phyloP scores from a whole-genome alignment of 306 rosid species.

The Sindora glabra region DNA sequence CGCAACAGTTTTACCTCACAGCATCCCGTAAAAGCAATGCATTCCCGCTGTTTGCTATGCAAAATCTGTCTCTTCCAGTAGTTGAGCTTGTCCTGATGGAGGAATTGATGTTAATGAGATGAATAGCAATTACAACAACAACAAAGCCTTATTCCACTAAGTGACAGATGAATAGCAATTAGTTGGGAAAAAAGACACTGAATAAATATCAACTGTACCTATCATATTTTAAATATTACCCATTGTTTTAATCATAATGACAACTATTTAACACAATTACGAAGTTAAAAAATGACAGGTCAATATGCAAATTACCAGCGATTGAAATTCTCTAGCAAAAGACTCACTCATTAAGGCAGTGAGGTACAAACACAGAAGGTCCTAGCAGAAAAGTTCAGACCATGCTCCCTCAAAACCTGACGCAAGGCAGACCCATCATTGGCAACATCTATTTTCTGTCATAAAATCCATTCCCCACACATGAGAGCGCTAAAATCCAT shows the following conservation, averaged over 20 bases:
- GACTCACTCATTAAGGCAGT: not conserved
- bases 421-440: not conserved
- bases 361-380: not conserved
- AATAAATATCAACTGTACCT: not conserved
- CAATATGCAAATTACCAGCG: not conserved
- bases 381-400: not conserved
- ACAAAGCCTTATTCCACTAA: too few species aligned
- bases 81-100: too few species aligned
- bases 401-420: not conserved
- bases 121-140: too few species aligned
- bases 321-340: not conserved
- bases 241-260: too few species aligned
- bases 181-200: too few species aligned
- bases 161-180: not conserved
- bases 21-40: too few species aligned
- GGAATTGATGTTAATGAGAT: too few species aligned
- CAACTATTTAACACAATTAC: too few species aligned
- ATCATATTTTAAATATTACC: not conserved
- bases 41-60: too few species aligned
- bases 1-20: too few species aligned
- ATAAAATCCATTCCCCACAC: constrained; percentile 41
- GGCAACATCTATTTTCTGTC: constrained; percentile 21
- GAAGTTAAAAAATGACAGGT: not conserved
- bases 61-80: too few species aligned
- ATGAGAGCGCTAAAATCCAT: constrained; percentile 55